These are phyloP conservation scores for Bifiguratus adelaidae DNA, from an alignment of 192 early-diverging fungal species.

Conservation along the genomic window DNA sequence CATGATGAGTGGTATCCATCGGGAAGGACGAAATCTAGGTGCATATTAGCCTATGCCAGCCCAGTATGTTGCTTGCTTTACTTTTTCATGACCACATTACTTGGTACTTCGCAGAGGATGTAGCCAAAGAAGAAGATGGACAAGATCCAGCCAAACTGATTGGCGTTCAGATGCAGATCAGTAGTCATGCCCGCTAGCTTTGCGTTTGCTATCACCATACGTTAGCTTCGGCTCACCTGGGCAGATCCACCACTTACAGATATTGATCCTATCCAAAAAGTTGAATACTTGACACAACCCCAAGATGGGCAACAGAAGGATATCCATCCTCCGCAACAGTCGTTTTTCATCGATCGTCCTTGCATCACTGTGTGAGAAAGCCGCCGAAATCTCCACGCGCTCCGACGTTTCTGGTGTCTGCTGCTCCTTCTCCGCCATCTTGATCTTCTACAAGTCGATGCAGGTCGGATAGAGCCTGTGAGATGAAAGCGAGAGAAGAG, in stretches of 20 bases:
- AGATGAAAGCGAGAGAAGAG: too few relatives aligned
- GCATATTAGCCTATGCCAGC: constrained; percentile 1
- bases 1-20: constrained; percentile 1
- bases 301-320: constrained; percentile 2
- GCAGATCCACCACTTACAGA: constrained; percentile 8
- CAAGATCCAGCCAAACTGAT: constrained; percentile 43
- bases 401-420: too few relatives aligned
- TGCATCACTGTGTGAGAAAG: too few relatives aligned
- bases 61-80: constrained; percentile 2
- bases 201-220: constrained; percentile 45
- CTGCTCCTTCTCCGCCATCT: too few relatives aligned
- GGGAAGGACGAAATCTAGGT: constrained; percentile 3
- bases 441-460: too few relatives aligned
- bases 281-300: constrained; percentile 5
- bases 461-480: too few relatives aligned
- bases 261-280: constrained; percentile 5
- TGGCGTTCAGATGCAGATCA: constrained; percentile 24
- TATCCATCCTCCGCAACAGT: constrained; percentile 3
- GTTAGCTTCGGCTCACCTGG: too few relatives aligned
- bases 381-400: too few relatives aligned
- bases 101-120: constrained; percentile 51
- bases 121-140: constrained; percentile 59
- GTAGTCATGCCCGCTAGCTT: constrained; percentile 31
- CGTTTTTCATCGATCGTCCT: constrained; percentile 4
- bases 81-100: constrained; percentile 47